Base-by-base conservation (phyloP, 2,329 filamentous ascomycete genomes). In the Bipolaris cookei region DNA sequence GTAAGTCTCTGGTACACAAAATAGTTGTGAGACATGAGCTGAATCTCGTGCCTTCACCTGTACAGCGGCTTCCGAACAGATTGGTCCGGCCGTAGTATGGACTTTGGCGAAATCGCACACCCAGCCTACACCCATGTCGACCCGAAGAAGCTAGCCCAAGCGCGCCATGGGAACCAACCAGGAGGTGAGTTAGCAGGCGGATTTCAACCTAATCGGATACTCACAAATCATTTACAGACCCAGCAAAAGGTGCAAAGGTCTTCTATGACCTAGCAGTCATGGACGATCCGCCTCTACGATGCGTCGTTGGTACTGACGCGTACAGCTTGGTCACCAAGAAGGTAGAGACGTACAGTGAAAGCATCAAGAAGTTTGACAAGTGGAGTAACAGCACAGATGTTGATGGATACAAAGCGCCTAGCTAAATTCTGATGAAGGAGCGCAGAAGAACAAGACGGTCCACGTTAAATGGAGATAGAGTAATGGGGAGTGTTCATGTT, bases 201-300 rank as follows among this genome's bases (percentile, higher is more conserved):
- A 2, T 10, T 21, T 4, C 14, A 16, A 8, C 16, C 20, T 6
- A n/a, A 11, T 20, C 23, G 13, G 4, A 14, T 16, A 44, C 50
- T 57, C 4, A 57, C 23, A 7, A 38, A n/a, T 13, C 10, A 30
- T 39, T 13, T 10, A 13, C n/a, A 57, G 83, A 86, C 56, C 80
- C 83, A 3, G 60, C 62, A 0, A 83, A 85, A 65, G 83, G 77
- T 2, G 82, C 80, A 1, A 72, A 78, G 20, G 78, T 78, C 0
- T 84, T 85, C 74, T 84, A 85, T 62, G 81, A 86, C 50, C 65
- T 87, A 14, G 83, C 82, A 1, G 76, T 80, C 35, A 79, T 83
- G 77, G 65, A 82, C 11, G 78, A 84, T 13, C 82, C 81, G 3
- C 84, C 84, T 3, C 63, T 86, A 6, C 74, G 84, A 28, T 78